These are phyloP conservation scores for Microdochium paspali DNA, from an alignment of 2,329 filamentous ascomycete species.

Conservation along the genomic window DNA sequence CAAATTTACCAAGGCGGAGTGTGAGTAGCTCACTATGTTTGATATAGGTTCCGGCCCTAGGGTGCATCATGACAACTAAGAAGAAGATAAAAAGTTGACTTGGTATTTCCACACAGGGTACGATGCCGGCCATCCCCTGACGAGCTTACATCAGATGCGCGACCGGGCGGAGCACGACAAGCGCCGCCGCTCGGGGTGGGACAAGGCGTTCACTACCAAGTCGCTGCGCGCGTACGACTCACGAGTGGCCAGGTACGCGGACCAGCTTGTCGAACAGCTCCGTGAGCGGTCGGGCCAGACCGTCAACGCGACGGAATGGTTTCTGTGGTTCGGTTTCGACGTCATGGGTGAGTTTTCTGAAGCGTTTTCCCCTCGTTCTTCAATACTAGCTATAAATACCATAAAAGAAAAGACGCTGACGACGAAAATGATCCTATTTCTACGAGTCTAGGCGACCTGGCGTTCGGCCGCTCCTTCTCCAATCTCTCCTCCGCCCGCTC, in stretches of 20 bases:
- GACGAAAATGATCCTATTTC: no score
- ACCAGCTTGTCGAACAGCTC: constrained; percentile 7
- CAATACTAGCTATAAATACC: background rate
- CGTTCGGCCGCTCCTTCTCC: constrained; percentile 9
- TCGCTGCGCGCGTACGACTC: constrained; percentile 8
- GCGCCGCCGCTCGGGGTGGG: constrained; percentile 9
- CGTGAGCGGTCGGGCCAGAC: constrained; percentile 4
- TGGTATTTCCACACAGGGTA: constrained; percentile 6
- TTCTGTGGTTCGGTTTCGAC: constrained; percentile 10
- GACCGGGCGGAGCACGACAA: constrained; percentile 7
- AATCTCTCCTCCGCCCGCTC: constrained; percentile 6
- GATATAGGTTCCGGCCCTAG: no score
- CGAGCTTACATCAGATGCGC: constrained; percentile 7
- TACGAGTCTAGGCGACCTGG: constrained; percentile 7
- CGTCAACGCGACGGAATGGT: constrained; percentile 7
- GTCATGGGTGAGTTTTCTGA: constrained; percentile 11
- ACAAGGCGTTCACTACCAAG: constrained; percentile 9
- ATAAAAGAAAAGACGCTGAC: background rate
- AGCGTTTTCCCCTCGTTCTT: background rate
- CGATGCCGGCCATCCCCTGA: constrained; percentile 8
- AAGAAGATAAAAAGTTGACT: no score
- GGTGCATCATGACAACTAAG: no score
- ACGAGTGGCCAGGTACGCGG: constrained; percentile 8
- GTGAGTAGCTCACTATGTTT: constrained; percentile 1
- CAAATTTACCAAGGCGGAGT: constrained; percentile 8